Conservation (phyloP, 768 basidiomycete species). For the Mycena leptocephala region DNA sequence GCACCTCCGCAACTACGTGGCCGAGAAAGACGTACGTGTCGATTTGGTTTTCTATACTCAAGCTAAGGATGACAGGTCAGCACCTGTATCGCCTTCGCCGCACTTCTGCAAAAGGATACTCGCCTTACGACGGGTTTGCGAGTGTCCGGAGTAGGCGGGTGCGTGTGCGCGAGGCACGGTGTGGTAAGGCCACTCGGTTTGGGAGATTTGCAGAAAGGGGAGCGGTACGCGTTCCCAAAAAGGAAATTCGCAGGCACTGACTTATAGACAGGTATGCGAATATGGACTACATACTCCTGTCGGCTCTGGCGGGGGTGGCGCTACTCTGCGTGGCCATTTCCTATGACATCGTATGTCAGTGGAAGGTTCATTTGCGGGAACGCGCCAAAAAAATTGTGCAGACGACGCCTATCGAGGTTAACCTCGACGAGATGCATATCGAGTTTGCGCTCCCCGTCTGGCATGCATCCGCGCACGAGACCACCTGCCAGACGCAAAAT, state of each 20-base stretch:
- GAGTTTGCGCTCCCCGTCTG: conserved; percentile 33
- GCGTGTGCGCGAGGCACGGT: not conserved
- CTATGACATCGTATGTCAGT: conserved; percentile 48
- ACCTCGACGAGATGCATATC: not conserved
- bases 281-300: conserved; percentile 43
- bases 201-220: conserved; percentile 18
- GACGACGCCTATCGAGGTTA: not conserved
- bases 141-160: not conserved
- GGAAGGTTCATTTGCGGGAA: not conserved
- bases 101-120: conserved; percentile 36
- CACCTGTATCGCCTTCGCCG: conserved; percentile 30
- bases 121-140: not conserved
- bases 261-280: conserved; percentile 33
- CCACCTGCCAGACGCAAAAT: no score
- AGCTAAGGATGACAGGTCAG: no score
- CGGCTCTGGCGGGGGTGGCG: not conserved
- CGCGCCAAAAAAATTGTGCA: not conserved
- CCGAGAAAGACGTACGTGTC: conserved; percentile 21
- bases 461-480: not conserved
- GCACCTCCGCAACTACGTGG: not conserved
- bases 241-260: not conserved
- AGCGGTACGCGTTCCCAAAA: not conserved
- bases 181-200: not conserved
- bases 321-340: conserved; percentile 13
- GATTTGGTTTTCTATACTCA: no score